Conservation (phyloP, 2,329 filamentous ascomycete species). For the Exophiala calicioides region DNA sequence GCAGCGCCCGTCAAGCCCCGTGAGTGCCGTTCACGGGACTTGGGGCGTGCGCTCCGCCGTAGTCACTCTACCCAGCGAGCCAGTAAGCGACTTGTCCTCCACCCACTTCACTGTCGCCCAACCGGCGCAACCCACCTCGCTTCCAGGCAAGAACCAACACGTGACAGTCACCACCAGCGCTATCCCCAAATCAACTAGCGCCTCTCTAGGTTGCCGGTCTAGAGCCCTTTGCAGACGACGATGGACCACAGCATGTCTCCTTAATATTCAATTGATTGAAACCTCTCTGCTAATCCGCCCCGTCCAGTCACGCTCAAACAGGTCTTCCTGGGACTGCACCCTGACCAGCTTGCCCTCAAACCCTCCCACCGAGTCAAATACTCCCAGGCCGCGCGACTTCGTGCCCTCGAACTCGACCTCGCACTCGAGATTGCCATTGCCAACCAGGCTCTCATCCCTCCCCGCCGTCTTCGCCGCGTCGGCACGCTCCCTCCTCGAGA, state of each 20-base stretch:
- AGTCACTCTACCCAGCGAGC: too few species aligned
- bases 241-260: slow-evolving; percentile 16
- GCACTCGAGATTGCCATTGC: too few species aligned
- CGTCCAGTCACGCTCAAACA: slow-evolving; percentile 16
- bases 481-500: slow-evolving; percentile 10
- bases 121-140: not conserved
- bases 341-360: slow-evolving; percentile 16
- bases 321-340: slow-evolving; percentile 18
- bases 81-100: too few species aligned
- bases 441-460: slow-evolving; percentile 1
- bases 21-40: too few species aligned
- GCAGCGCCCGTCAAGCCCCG: too few species aligned
- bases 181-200: slow-evolving; percentile 2
- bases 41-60: too few species aligned
- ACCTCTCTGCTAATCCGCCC: slow-evolving; percentile 20
- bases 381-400: not conserved
- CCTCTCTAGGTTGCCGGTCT: not conserved
- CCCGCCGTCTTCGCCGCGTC: slow-evolving; percentile 12
- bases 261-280: slow-evolving; percentile 7
- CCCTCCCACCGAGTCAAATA: slow-evolving; percentile 5
- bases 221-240: not conserved
- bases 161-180: not conserved
- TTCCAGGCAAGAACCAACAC: not conserved
- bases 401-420: slow-evolving; percentile 3
- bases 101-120: slow-evolving; percentile 1